phyloP scores from a whole-genome alignment of 2,329 filamentous ascomycete species.

The Penicillium sp. region DNA sequence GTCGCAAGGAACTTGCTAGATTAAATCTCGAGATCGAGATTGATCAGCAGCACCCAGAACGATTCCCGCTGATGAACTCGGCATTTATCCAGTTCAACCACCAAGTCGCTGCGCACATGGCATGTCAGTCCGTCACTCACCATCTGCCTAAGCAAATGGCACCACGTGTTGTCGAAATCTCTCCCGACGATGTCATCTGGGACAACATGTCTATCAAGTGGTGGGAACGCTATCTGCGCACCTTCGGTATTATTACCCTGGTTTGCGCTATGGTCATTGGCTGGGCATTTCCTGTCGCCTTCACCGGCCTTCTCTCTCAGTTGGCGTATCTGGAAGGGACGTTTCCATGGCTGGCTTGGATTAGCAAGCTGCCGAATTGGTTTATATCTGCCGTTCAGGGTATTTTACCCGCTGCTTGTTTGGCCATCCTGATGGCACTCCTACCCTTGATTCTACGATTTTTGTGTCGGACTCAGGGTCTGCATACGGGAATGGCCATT shows the following conservation, averaged over 20 bases:
- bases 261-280: conserved; percentile 76
- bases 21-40: conserved; percentile 89
- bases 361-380: conserved; percentile 59
- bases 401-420: conserved; percentile 75
- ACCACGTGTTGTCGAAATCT: conserved; percentile 87
- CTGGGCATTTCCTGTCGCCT: conserved; percentile 88
- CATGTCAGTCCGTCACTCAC: conserved; percentile 86
- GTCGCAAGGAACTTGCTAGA: conserved; percentile 78
- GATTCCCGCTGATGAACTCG: conserved; percentile 89
- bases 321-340: conserved; percentile 65
- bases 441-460: conserved; percentile 76
- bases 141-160: conserved; percentile 93
- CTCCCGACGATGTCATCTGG: conserved; percentile 90
- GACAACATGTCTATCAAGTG: conserved; percentile 94
- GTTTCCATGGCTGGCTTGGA: conserved; percentile 68
- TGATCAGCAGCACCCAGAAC: conserved; percentile 81
- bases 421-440: conserved; percentile 75
- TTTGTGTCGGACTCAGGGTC: conserved; percentile 70
- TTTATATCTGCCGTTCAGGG: conserved; percentile 73
- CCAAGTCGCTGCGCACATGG: conserved; percentile 97
- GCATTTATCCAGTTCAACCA: conserved; percentile 99
- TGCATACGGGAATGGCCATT: conserved; percentile 75
- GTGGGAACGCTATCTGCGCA: conserved; percentile 84
- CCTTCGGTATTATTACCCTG: conserved; percentile 61
- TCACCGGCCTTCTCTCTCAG: conserved; percentile 79